A percentile compares a stretch with the other conserved stretches of the same genome.
These are phyloP conservation scores for Guillardia theta DNA, from an alignment of 78 protist genomes.

Conservation along the genomic window DNA sequence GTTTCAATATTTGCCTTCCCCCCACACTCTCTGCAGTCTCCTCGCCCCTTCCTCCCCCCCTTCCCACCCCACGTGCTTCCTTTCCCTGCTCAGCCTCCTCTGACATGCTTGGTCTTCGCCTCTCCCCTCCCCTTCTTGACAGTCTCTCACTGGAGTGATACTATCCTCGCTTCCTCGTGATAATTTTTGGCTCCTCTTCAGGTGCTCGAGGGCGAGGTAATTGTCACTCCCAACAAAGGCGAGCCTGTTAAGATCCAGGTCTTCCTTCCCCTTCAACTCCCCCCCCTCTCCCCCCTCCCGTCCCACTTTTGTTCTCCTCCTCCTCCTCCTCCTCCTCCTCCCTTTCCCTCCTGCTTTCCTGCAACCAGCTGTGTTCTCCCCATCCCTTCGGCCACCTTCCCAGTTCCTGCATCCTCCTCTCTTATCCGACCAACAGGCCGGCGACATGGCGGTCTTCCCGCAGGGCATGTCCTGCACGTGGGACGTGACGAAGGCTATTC, in stretches of 20 bases:
- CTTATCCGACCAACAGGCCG: not conserved
- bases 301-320: too few relatives aligned
- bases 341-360: not conserved
- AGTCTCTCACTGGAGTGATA: too few relatives aligned
- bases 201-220: not conserved
- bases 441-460: not conserved
- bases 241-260: conserved; percentile 26
- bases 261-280: not conserved
- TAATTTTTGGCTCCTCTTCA: too few relatives aligned
- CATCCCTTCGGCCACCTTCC: not conserved
- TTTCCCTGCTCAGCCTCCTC: too few relatives aligned
- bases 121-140: too few relatives aligned
- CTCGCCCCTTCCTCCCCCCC: too few relatives aligned
- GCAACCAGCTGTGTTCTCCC: not conserved
- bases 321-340: not conserved
- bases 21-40: too few relatives aligned
- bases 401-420: not conserved
- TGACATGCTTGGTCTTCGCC: too few relatives aligned
- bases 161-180: too few relatives aligned
- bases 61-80: too few relatives aligned
- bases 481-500: conserved; percentile 28
- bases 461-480: conserved; percentile 27
- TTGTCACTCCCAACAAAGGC: not conserved
- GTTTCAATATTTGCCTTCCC: too few relatives aligned
- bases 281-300: too few relatives aligned